Percentiles rank a stretch among this genome's conserved stretches.
Conservation (phyloP, 2,329 filamentous ascomycete genomes). For the Drechslerella dactyloides region DNA sequence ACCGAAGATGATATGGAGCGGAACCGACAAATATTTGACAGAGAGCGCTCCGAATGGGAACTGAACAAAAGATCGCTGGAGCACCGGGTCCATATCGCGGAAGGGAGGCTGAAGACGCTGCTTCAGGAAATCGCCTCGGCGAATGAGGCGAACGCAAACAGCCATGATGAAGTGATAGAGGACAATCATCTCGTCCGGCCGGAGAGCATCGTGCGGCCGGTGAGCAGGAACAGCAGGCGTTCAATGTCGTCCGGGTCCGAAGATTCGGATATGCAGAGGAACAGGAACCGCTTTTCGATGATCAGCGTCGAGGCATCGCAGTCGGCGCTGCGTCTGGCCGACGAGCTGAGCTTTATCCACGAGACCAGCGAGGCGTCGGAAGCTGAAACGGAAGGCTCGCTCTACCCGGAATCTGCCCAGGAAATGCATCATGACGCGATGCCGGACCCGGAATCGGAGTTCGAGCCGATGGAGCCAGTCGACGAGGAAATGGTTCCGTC, state of each 20-base stretch:
- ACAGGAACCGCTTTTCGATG: conserved; percentile 73
- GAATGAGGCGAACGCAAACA: conserved; percentile 53
- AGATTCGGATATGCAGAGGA: conserved; percentile 62
- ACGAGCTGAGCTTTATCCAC: conserved; percentile 86
- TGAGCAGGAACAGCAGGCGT: conserved; percentile 46
- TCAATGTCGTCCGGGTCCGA: conserved; percentile 54
- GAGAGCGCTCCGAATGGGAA: conserved; percentile 84
- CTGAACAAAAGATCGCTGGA: conserved; percentile 82
- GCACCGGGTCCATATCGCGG: conserved; percentile 85
- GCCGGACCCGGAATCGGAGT: conserved; percentile 23
- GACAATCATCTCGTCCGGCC: conserved; percentile 36
- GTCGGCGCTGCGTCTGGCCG: conserved; percentile 77
- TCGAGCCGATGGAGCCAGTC: conserved; percentile 32
- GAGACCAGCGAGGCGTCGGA: conserved; percentile 60
- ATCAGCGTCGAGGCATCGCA: conserved; percentile 67
- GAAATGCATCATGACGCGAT: conserved; percentile 33
- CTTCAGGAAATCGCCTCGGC: conserved; percentile 79
- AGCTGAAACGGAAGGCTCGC: conserved; percentile 44
- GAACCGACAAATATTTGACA: conserved; percentile 79
- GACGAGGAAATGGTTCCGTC: conserved; percentile 38
- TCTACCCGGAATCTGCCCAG: conserved; percentile 41
- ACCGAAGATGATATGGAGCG: conserved; percentile 84
- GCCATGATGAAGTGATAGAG: conserved; percentile 55
- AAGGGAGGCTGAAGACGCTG: conserved; percentile 80
- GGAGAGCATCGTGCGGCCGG: conserved; percentile 52